Evolutionary conservation across 768 basidiomycete species (phyloP).

Genomic region (Pholiota microspora): DNA sequence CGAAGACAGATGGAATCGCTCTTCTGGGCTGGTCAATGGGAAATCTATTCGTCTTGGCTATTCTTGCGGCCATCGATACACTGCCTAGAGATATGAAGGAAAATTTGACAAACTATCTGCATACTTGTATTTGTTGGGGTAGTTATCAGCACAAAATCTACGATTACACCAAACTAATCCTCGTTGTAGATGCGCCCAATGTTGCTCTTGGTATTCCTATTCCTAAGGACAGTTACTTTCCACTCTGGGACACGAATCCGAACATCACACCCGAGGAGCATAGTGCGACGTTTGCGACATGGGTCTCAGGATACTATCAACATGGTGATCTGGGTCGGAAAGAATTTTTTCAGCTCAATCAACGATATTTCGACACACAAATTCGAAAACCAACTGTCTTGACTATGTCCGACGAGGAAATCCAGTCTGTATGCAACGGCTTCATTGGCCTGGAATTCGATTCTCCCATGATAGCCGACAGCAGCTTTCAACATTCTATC

Average conservation of each 20-base stretch:
- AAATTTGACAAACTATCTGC: constrained; percentile 20
- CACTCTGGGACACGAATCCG: constrained; percentile 9
- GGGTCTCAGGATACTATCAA: constrained; percentile 30
- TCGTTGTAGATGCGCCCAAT: constrained; percentile 23
- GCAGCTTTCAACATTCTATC: constrained; percentile 5
- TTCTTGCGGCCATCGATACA: constrained; percentile 16
- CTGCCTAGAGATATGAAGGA: constrained; percentile 17
- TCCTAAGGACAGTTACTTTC: constrained; percentile 9
- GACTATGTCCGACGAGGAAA: constrained; percentile 16
- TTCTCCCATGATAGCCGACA: constrained; percentile 9
- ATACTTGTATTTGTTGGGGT: constrained; percentile 13
- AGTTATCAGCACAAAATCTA: not conserved
- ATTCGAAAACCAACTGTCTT: constrained; percentile 14
- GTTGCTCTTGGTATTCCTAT: constrained; percentile 23
- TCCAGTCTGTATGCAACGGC: constrained; percentile 12
- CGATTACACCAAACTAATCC: no score
- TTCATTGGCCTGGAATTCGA: constrained; percentile 6
- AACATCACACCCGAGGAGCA: constrained; percentile 21
- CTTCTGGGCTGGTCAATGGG: constrained; percentile 37
- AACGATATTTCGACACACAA: constrained; percentile 19
- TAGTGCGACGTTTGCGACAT: constrained; percentile 13
- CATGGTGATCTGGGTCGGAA: constrained; percentile 22
- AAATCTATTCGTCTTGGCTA: constrained; percentile 21
- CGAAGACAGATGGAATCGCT: constrained; percentile 27
- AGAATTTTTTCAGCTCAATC: constrained; percentile 5